A percentile compares a stretch with the other conserved stretches of the same genome.
phyloP scores from a whole-genome alignment of 495 filamentous ascomycete species.

The Apiosordaria backusii region DNA sequence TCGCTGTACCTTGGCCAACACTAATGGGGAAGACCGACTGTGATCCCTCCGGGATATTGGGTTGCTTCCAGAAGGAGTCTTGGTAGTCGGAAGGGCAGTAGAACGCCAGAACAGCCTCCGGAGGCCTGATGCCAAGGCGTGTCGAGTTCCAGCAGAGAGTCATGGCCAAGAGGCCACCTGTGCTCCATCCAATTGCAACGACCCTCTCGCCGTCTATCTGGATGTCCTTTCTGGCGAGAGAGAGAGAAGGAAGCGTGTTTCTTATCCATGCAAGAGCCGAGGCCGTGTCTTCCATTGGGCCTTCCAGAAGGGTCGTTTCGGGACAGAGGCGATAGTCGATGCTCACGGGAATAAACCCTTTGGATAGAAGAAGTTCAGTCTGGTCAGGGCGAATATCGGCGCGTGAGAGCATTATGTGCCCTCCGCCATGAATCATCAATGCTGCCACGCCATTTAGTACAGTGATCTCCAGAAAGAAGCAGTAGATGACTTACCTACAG shows the following conservation, averaged over 20 bases:
- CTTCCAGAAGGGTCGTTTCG: constrained; percentile 44
- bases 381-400: constrained; percentile 47
- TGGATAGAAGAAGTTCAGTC: constrained; percentile 34
- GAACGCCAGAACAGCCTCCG: constrained; percentile 50
- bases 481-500: neutral
- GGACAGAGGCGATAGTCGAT: constrained; percentile 56
- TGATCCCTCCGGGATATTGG: neutral
- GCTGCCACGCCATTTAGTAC: constrained; percentile 30
- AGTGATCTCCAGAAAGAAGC: neutral
- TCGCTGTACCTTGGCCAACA: neutral
- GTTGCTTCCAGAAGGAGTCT: constrained; percentile 8
- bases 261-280: constrained; percentile 49
- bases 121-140: constrained; percentile 34
- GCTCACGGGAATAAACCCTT: constrained; percentile 50
- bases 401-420: constrained; percentile 46
- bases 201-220: constrained; percentile 38
- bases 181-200: constrained; percentile 55
- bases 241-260: constrained; percentile 33
- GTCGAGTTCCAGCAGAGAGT: constrained; percentile 41
- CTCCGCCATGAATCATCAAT: constrained; percentile 55
- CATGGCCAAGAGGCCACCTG: constrained; percentile 54
- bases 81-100: constrained; percentile 51
- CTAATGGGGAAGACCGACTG: neutral
- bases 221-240: constrained; percentile 20
- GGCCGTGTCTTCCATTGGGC: constrained; percentile 48